These are phyloP conservation scores for Lachnellula willkommii DNA, from an alignment of 2,329 filamentous ascomycete genomes.

Conservation along the genomic window DNA sequence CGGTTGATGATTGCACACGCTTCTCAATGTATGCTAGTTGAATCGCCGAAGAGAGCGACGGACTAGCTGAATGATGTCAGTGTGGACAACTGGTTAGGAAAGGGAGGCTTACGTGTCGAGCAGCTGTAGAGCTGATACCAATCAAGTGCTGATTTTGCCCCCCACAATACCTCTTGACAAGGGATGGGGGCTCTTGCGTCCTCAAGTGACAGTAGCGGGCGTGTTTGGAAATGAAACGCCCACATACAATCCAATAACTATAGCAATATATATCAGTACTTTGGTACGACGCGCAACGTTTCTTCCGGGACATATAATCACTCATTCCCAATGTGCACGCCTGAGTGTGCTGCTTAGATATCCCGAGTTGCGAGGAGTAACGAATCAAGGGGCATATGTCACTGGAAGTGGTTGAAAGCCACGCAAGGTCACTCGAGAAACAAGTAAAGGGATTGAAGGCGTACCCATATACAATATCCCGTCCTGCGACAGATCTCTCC, in stretches of 20 bases:
- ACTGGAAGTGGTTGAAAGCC: background rate
- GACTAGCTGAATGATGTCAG: slow-evolving; percentile 19
- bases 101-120: slow-evolving; percentile 12
- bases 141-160: slow-evolving; percentile 29
- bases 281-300: background rate
- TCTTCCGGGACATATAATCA: background rate
- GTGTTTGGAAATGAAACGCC: slow-evolving; percentile 35
- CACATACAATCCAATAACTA: slow-evolving; percentile 39
- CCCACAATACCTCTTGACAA: slow-evolving; percentile 38
- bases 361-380: background rate
- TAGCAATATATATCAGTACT: background rate
- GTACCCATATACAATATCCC: slow-evolving; percentile 40
- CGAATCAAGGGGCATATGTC: background rate
- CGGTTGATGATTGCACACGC: slow-evolving; percentile 37
- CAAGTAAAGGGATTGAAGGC: slow-evolving; percentile 2
- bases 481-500: slow-evolving; percentile 35
- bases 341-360: no score
- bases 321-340: background rate
- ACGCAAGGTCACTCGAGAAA: background rate
- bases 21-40: slow-evolving; percentile 46
- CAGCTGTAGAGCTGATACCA: slow-evolving; percentile 31
- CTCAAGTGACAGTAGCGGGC: slow-evolving; percentile 34
- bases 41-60: slow-evolving; percentile 38
- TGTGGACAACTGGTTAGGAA: slow-evolving; percentile 1
- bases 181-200: slow-evolving; percentile 38